Evolutionary conservation across 441 rosid genomes (phyloP).

Genomic region (Populus trichocarpa): DNA sequence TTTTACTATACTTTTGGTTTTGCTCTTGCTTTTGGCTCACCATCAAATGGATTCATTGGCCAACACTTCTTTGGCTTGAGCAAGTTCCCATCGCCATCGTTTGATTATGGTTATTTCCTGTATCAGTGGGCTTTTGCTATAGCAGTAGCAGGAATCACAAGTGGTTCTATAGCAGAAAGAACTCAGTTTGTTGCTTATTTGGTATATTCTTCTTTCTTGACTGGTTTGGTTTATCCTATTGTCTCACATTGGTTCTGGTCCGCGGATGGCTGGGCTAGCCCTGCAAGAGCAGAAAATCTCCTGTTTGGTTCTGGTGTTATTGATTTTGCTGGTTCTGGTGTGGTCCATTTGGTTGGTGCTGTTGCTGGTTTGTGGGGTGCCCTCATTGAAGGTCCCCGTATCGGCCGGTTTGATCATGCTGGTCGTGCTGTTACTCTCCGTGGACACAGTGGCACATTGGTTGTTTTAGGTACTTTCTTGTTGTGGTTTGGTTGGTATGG

Average conservation of each 20-base stretch:
- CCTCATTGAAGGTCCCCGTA: conserved; percentile 45
- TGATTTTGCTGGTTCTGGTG: conserved; percentile 56
- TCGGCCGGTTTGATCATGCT: conserved; percentile 37
- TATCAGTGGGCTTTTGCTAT: conserved; percentile 51
- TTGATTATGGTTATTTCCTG: conserved; percentile 36
- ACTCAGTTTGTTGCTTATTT: too few relatives aligned
- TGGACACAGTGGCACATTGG: conserved; percentile 46
- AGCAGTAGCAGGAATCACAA: conserved; percentile 48
- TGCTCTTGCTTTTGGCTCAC: conserved; percentile 43
- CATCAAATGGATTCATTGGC: conserved; percentile 51
- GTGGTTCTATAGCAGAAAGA: conserved; percentile 53
- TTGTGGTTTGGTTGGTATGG: conserved; percentile 58
- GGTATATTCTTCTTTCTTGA: conserved; percentile 46
- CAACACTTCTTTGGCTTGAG: conserved; percentile 38
- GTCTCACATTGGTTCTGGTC: conserved; percentile 25
- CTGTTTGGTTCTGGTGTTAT: conserved; percentile 43
- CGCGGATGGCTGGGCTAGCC: conserved; percentile 44
- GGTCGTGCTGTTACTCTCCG: conserved; percentile 35
- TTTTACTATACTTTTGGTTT: conserved; percentile 46
- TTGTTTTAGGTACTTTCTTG: conserved; percentile 47
- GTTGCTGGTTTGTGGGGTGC: conserved; percentile 53
- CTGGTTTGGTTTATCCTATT: conserved; percentile 44
- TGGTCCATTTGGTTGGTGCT: conserved; percentile 54
- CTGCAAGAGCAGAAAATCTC: conserved; percentile 23
- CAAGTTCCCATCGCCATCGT: conserved; percentile 22